Percentiles rank a stretch among this genome's conserved stretches.
phyloP scores from a whole-genome alignment of 2,329 filamentous ascomycete species.

The Colletotrichum viniferum region DNA sequence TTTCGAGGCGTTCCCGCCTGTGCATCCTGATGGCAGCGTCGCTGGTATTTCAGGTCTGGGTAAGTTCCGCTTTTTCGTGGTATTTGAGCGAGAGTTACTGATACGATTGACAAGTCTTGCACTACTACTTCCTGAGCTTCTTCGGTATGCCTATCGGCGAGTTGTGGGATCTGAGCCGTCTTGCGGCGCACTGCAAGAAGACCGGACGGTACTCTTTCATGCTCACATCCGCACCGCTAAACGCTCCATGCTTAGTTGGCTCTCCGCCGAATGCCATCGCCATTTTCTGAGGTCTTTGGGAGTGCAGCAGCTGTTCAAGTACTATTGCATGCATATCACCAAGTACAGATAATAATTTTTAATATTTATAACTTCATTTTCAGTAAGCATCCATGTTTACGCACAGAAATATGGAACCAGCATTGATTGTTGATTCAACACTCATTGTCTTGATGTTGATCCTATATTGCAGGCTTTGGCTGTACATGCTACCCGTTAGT shows the following conservation, averaged over 20 bases:
- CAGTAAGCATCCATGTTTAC: neutral
- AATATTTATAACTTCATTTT: neutral
- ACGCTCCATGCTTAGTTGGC: conserved; percentile 56
- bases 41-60: conserved; percentile 38
- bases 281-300: conserved; percentile 37
- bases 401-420: neutral
- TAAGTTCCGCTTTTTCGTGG: conserved; percentile 28
- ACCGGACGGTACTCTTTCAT: conserved; percentile 63
- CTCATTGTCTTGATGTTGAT: neutral
- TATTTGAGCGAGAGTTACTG: neutral
- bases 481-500: neutral
- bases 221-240: conserved; percentile 63
- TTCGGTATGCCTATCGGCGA: conserved; percentile 62
- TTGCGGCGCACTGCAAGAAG: conserved; percentile 57
- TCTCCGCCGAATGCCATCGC: conserved; percentile 55
- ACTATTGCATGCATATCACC: rapidly evolving
- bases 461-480: neutral
- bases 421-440: neutral
- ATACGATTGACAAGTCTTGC: conserved; percentile 38
- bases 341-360: neutral
- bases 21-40: conserved; percentile 43
- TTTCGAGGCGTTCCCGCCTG: conserved; percentile 68
- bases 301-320: neutral
- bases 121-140: conserved; percentile 51
- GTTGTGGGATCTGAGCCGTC: conserved; percentile 58